phyloP scores from a whole-genome alignment of 2,329 filamentous ascomycete species.

The Phialocephala sp. region DNA sequence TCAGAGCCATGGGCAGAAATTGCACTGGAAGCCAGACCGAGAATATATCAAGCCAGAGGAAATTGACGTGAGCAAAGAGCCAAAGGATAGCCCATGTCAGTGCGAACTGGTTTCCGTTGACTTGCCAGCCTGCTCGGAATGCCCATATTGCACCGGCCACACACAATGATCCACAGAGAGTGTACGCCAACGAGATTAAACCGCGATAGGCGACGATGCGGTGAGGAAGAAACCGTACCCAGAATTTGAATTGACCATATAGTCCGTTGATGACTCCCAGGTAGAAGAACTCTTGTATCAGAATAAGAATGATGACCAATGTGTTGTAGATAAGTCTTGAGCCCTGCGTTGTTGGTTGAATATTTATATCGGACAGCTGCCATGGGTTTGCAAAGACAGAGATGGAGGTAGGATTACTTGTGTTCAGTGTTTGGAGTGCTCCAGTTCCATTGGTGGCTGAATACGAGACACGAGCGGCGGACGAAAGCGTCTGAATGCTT shows the following conservation, averaged over 20 bases:
- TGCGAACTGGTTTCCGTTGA: slow-evolving; percentile 60
- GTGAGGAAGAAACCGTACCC: slow-evolving; percentile 30
- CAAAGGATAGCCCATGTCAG: slow-evolving; percentile 65
- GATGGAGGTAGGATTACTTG: slow-evolving; percentile 37
- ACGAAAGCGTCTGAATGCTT: slow-evolving; percentile 41
- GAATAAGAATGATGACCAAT: slow-evolving; percentile 46
- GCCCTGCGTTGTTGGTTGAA: slow-evolving; percentile 45
- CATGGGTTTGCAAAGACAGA: slow-evolving; percentile 46
- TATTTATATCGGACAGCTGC: slow-evolving; percentile 38
- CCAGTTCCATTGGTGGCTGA: slow-evolving; percentile 31
- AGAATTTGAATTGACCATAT: slow-evolving; percentile 37
- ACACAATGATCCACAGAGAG: slow-evolving; percentile 46
- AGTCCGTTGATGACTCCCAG: slow-evolving; percentile 41
- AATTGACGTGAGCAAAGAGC: slow-evolving; percentile 60
- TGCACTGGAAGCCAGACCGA: slow-evolving; percentile 44
- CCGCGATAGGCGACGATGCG: slow-evolving; percentile 40
- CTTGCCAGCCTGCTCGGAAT: slow-evolving; percentile 49
- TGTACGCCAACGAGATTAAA: slow-evolving; percentile 42
- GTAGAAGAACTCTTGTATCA: slow-evolving; percentile 44
- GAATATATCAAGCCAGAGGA: slow-evolving; percentile 49
- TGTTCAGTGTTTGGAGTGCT: slow-evolving; percentile 34
- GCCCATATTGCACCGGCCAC: slow-evolving; percentile 52
- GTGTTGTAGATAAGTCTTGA: slow-evolving; percentile 47
- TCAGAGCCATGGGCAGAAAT: slow-evolving; percentile 49
- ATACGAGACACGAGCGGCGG: slow-evolving; percentile 39